phyloP scores from a whole-genome alignment of 805 yeast species.

The Metschnikowia noctiluminum region DNA sequence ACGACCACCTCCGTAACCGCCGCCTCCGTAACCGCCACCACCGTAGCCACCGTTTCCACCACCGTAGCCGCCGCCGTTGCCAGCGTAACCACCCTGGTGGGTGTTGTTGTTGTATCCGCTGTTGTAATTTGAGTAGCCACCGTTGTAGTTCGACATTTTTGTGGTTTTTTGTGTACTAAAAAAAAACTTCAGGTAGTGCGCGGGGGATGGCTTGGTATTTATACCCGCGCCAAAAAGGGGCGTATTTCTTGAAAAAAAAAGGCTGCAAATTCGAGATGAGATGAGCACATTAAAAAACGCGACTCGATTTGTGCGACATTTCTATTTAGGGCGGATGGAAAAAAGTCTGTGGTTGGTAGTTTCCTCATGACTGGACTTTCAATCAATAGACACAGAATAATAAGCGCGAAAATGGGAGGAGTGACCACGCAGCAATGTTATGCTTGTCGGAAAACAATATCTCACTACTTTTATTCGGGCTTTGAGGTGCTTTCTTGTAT shows the following conservation, averaged over 20 bases:
- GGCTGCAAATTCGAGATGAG: slow-evolving; percentile 1
- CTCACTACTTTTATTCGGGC: too few relatives aligned
- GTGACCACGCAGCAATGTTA: too few relatives aligned
- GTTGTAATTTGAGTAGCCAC: slow-evolving; percentile 28
- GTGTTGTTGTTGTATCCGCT: slow-evolving; percentile 27
- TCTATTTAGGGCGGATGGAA: background rate
- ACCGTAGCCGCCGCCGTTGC: slow-evolving; percentile 13
- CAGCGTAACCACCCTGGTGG: slow-evolving; percentile 21
- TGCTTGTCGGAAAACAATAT: too few relatives aligned
- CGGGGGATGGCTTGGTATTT: background rate
- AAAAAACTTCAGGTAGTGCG: background rate
- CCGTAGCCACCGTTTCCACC: slow-evolving; percentile 26
- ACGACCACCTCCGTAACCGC: slow-evolving; percentile 27
- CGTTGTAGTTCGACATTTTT: slow-evolving; percentile 19
- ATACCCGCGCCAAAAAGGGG: background rate
- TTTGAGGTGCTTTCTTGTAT: too few relatives aligned
- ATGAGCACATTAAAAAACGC: background rate
- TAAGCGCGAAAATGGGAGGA: too few relatives aligned
- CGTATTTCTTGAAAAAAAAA: background rate
- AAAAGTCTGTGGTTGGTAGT: too few relatives aligned
- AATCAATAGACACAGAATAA: too few relatives aligned
- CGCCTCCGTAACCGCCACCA: slow-evolving; percentile 31
- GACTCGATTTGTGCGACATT: background rate
- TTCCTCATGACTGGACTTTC: too few relatives aligned
- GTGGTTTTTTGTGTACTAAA: background rate